A percentile compares a stretch with the other conserved stretches of the same genome.
These are phyloP conservation scores for Taiozyma sp. DNA, from an alignment of 1,139 yeast species.

Conservation along the genomic window DNA sequence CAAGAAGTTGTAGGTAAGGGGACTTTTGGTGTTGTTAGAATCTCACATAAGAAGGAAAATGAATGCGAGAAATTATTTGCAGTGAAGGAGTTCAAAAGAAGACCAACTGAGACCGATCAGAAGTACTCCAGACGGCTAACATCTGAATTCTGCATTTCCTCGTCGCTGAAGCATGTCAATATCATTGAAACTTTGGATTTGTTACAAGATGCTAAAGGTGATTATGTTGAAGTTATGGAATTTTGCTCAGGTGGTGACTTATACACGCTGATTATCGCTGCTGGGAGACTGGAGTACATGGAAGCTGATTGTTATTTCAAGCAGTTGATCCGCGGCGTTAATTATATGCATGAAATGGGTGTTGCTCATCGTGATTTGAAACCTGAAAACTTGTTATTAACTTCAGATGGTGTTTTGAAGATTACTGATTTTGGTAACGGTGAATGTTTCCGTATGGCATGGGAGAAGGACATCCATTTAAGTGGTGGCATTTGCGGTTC, in stretches of 20 bases:
- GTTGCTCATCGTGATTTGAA: slow-evolving; percentile 93
- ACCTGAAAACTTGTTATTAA: slow-evolving; percentile 85
- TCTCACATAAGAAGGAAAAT: slow-evolving; percentile 51
- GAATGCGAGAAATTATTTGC: slow-evolving; percentile 46
- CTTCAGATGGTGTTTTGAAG: slow-evolving; percentile 75
- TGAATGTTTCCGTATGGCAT: slow-evolving; percentile 94
- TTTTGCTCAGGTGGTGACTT: slow-evolving; percentile 94
- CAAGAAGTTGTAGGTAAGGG: slow-evolving; percentile 83
- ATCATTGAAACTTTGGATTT: slow-evolving; percentile 85
- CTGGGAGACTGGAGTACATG: slow-evolving; percentile 76
- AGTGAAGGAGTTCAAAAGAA: slow-evolving; percentile 72
- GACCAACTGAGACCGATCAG: slow-evolving; percentile 50
- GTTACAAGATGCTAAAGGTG: slow-evolving; percentile 86
- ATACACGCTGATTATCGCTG: slow-evolving; percentile 77
- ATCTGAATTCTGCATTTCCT: slow-evolving; percentile 82
- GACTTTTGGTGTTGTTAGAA: slow-evolving; percentile 79
- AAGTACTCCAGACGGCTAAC: slow-evolving; percentile 69
- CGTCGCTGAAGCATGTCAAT: slow-evolving; percentile 72
- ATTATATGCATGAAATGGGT: slow-evolving; percentile 96
- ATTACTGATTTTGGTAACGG: slow-evolving; percentile 96
- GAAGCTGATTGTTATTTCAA: slow-evolving; percentile 97
- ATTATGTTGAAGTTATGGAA: slow-evolving; percentile 95
- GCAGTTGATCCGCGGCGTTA: slow-evolving; percentile 86
- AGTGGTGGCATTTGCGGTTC: slow-evolving; percentile 86
- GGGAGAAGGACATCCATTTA: slow-evolving; percentile 85